Evolutionary conservation across 179 eudicot species (phyloP).

Genomic region (Pouteria campechiana): DNA sequence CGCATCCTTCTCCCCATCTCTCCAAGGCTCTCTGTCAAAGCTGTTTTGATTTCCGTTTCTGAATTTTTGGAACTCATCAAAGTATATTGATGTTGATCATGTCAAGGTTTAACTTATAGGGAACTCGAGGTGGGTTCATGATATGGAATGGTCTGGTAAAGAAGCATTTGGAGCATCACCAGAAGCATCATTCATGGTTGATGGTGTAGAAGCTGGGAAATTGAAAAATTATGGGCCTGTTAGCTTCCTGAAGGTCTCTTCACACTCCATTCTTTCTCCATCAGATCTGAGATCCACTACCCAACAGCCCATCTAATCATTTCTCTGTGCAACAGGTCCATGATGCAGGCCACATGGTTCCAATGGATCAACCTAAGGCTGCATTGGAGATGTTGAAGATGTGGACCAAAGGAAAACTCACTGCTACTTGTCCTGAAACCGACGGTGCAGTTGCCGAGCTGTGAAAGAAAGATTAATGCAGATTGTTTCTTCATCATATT

Average conservation of each 20-base stretch:
- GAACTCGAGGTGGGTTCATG: constrained; percentile 59
- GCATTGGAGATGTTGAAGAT: constrained; percentile 28
- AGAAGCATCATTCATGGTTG: constrained; percentile 46
- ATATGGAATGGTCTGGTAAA: constrained; percentile 57
- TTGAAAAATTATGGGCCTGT: constrained; percentile 59
- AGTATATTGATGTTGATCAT: constrained; percentile 1
- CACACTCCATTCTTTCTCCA: not conserved
- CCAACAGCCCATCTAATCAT: no score
- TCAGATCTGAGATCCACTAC: not conserved
- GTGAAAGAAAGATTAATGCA: no score
- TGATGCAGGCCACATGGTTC: constrained; percentile 46
- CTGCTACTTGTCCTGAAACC: no score
- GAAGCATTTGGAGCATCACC: constrained; percentile 32
- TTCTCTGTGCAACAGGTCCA: constrained; percentile 16
- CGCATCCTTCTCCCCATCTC: no score
- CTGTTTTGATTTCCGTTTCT: not conserved
- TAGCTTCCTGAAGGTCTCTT: constrained; percentile 60
- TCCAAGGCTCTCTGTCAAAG: not conserved
- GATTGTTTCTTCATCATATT: no score
- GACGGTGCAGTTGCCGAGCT: no score
- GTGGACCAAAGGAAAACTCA: constrained; percentile 22
- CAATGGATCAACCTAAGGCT: constrained; percentile 53
- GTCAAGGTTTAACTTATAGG: no score
- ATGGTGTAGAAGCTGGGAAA: constrained; percentile 46
- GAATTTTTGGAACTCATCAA: not conserved